Evolutionary conservation across 2,329 filamentous ascomycete genomes (phyloP).

Genomic region (Aspergillus fructus): DNA sequence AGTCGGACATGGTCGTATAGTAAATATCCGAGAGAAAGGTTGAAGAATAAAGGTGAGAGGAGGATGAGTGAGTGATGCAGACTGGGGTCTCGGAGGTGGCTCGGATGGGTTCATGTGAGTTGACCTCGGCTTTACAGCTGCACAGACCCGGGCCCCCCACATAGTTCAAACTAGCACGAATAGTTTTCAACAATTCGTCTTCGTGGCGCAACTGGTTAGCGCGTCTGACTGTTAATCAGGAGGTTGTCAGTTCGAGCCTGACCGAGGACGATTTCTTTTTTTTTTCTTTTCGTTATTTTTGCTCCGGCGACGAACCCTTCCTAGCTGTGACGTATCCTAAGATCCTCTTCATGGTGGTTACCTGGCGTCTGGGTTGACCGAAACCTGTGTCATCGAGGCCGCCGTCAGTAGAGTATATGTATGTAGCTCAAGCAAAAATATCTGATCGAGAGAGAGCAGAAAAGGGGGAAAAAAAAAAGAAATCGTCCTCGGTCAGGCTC

Average conservation of each 20-base stretch:
- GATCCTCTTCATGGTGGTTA: too few species aligned
- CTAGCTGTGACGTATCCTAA: too few species aligned
- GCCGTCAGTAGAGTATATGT: too few species aligned
- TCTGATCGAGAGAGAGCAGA: too few species aligned
- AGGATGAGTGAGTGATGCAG: too few species aligned
- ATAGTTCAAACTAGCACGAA: too few species aligned
- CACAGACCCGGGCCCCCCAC: neutral
- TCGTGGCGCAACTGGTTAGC: conserved; percentile 1
- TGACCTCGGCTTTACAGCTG: neutral
- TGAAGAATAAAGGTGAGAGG: neutral
- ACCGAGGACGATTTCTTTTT: neutral
- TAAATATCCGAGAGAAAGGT: neutral
- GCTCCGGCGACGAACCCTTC: too few species aligned
- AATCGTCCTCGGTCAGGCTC: neutral
- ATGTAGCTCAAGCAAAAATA: too few species aligned
- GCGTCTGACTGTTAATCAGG: conserved; percentile 1
- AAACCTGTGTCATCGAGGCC: too few species aligned
- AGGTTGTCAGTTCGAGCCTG: conserved; percentile 4
- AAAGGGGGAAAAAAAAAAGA: neutral
- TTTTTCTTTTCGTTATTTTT: neutral
- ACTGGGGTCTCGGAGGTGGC: too few species aligned
- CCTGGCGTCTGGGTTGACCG: too few species aligned
- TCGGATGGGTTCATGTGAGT: neutral
- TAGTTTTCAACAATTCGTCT: neutral
- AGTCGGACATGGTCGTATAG: conserved; percentile 33